These are phyloP conservation scores for Hypholoma sublateritium DNA, from an alignment of 768 basidiomycete species.

Conservation along the genomic window DNA sequence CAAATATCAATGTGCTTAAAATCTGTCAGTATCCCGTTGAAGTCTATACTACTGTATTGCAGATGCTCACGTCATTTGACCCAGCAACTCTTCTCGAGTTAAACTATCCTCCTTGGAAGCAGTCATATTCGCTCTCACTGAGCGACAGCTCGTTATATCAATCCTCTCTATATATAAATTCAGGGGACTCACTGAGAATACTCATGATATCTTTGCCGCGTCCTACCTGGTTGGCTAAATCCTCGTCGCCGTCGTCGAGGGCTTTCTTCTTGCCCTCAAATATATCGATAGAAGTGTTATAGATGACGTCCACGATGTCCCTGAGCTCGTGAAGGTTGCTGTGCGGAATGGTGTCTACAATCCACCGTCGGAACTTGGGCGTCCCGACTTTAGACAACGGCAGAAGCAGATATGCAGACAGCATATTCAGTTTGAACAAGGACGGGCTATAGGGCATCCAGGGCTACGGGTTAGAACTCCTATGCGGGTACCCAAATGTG, in stretches of 20 bases:
- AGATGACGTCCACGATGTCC: conserved; percentile 33
- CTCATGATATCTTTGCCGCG: conserved; percentile 45
- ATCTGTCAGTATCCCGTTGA: background rate
- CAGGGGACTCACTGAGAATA: conserved; percentile 35
- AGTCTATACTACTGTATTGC: background rate
- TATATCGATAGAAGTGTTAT: conserved; percentile 33
- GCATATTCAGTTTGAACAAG: conserved; percentile 7
- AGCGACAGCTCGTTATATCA: background rate
- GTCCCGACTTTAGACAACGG: conserved; percentile 24
- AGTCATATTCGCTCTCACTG: conserved; percentile 37
- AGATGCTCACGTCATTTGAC: conserved; percentile 25
- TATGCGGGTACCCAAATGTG: background rate
- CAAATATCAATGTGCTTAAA: conserved; percentile 22
- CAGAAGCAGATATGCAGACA: conserved; percentile 7
- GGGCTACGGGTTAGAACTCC: too few species aligned
- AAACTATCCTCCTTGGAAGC: conserved; percentile 29
- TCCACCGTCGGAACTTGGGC: conserved; percentile 28
- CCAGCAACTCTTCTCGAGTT: conserved; percentile 35
- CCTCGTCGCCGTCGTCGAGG: conserved; percentile 33
- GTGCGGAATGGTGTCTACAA: conserved; percentile 33
- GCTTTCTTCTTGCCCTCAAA: conserved; percentile 35
- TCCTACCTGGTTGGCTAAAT: conserved; percentile 27
- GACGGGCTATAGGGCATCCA: background rate
- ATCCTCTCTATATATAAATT: background rate
- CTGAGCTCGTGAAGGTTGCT: conserved; percentile 27